Evolutionary conservation across 345 rosid genomes (phyloP).

Genomic region (Ceriops zippeliana): DNA sequence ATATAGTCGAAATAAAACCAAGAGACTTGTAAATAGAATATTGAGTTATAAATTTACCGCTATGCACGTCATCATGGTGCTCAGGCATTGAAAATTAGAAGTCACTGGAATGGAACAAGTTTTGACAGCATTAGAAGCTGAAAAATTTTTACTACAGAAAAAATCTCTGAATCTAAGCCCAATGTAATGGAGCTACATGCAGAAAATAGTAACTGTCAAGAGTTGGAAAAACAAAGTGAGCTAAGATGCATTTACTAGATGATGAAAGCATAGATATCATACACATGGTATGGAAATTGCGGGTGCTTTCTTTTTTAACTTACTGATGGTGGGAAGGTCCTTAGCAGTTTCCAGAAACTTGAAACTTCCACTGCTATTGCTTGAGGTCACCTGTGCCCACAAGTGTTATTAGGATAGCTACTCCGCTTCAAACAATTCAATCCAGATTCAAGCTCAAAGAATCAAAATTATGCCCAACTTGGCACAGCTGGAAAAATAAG

Average conservation of each 20-base stretch:
- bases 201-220: neutral
- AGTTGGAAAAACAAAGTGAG: neutral
- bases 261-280: neutral
- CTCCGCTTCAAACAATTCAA: slow-evolving; percentile 4
- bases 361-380: slow-evolving; percentile 44
- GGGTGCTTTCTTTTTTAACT: slow-evolving; percentile 27
- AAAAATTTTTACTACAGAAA: neutral
- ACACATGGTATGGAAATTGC: neutral
- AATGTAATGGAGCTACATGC: neutral
- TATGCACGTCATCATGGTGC: slow-evolving; percentile 89
- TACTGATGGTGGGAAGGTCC: slow-evolving; percentile 83
- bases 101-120: slow-evolving; percentile 55
- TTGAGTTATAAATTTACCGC: slow-evolving; percentile 46
- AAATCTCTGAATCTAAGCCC: neutral
- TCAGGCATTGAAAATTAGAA: slow-evolving; percentile 72
- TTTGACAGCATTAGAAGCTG: slow-evolving; percentile 22
- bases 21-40: neutral
- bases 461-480: neutral
- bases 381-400: slow-evolving; percentile 46
- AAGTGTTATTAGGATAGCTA: slow-evolving; percentile 8
- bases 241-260: neutral
- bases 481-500: slow-evolving; percentile 3
- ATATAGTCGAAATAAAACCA: too few species aligned
- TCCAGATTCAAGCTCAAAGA: slow-evolving; percentile 2
- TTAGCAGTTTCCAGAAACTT: slow-evolving; percentile 78